Conservation (phyloP, 2,329 filamentous ascomycete genomes). For the Bipolaris sorokiniana region DNA sequence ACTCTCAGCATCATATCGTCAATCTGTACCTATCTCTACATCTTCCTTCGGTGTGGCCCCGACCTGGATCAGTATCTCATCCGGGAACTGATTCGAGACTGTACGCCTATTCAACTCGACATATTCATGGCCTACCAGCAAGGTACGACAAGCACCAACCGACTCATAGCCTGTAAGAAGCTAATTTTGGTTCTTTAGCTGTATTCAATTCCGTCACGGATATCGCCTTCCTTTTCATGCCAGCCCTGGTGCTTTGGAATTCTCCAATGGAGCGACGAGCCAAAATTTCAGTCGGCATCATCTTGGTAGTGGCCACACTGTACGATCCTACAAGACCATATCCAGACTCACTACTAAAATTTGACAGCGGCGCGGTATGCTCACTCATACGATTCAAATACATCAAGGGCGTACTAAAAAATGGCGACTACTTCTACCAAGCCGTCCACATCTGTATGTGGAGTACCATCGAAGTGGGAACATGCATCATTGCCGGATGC, state of each 20-base stretch:
- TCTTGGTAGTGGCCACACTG: constrained; percentile 57
- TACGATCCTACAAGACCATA: constrained; percentile 17
- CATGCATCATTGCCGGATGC: constrained; percentile 56
- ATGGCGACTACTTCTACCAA: constrained; percentile 55
- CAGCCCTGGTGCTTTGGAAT: constrained; percentile 60
- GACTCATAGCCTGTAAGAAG: neutral
- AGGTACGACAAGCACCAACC: constrained; percentile 7
- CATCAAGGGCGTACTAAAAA: constrained; percentile 48
- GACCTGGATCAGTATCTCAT: constrained; percentile 38
- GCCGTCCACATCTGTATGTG: constrained; percentile 55
- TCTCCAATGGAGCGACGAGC: constrained; percentile 61
- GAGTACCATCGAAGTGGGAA: constrained; percentile 45
- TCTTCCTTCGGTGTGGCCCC: constrained; percentile 58
- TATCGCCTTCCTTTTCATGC: constrained; percentile 38
- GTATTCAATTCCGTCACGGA: constrained; percentile 42
- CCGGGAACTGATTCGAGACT: constrained; percentile 46
- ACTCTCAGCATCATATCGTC: constrained; percentile 49
- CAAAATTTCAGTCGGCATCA: constrained; percentile 60
- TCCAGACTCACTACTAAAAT: constrained; percentile 14
- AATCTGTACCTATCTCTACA: constrained; percentile 56
- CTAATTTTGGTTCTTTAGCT: constrained; percentile 15
- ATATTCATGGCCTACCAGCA: constrained; percentile 58
- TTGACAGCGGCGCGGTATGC: constrained; percentile 58
- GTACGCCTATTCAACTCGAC: constrained; percentile 55
- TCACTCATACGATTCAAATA: constrained; percentile 61